These are phyloP conservation scores for Verbena officinalis DNA, from an alignment of 257 asterid species.

Conservation along the genomic window DNA sequence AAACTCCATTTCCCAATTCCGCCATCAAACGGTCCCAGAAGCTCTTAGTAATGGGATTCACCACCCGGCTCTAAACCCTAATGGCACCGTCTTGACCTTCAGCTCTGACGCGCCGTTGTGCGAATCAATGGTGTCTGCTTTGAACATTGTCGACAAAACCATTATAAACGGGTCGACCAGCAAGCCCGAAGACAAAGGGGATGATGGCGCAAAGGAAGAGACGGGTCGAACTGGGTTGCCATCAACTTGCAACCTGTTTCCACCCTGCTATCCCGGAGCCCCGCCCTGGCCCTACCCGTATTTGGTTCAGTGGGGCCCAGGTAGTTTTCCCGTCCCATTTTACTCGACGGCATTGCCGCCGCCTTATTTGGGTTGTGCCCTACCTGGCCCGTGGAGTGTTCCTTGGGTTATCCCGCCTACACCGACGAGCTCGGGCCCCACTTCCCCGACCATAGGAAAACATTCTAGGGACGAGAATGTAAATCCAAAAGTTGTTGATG, in stretches of 20 bases:
- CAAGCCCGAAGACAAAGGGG: conserved; percentile 48
- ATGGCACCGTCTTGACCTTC: conserved; percentile 64
- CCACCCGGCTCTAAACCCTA: conserved; percentile 43
- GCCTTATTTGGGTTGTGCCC: conserved; percentile 71
- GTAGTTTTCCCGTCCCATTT: conserved; percentile 59
- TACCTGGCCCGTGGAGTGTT: conserved; percentile 48
- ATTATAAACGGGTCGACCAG: conserved; percentile 35
- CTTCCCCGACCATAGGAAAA: conserved; percentile 59
- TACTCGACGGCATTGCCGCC: conserved; percentile 49
- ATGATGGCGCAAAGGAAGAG: conserved; percentile 58
- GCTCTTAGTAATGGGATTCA: conserved; percentile 49
- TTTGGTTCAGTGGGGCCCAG: conserved; percentile 55
- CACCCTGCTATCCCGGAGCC: conserved; percentile 64
- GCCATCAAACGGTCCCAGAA: conserved; percentile 52
- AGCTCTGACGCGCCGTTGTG: conserved; percentile 64
- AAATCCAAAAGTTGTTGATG: not conserved
- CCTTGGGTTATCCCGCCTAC: conserved; percentile 51
- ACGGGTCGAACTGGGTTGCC: conserved; percentile 40
- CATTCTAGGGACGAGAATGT: conserved; percentile 56
- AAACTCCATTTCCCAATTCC: conserved; percentile 56
- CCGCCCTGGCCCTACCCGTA: conserved; percentile 79
- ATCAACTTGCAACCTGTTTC: conserved; percentile 44
- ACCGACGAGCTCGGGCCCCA: conserved; percentile 27
- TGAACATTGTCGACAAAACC: conserved; percentile 56
- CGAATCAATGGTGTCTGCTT: conserved; percentile 69